These are phyloP conservation scores for Ascochyta clinopodiicola DNA, from an alignment of 2,329 filamentous ascomycete species.

Conservation along the genomic window DNA sequence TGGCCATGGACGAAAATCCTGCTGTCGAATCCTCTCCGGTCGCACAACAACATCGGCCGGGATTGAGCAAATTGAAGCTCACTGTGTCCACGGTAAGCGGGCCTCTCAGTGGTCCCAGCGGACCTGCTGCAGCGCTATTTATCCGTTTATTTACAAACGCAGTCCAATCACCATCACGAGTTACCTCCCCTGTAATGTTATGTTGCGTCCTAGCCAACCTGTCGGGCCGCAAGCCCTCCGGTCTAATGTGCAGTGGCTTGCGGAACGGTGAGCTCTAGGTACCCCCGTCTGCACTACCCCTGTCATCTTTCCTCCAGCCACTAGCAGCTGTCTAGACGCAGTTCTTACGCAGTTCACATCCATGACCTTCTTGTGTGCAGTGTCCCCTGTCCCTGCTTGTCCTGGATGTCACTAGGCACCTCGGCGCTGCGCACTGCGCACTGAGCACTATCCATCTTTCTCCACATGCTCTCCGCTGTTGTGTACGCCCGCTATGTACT, in stretches of 20 bases:
- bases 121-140: slow-evolving; percentile 39
- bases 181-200: slow-evolving; percentile 38
- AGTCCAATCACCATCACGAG: slow-evolving; percentile 32
- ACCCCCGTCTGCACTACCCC: slow-evolving; percentile 29
- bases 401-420: slow-evolving; percentile 31
- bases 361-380: slow-evolving; percentile 34
- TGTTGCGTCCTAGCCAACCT: slow-evolving; percentile 40
- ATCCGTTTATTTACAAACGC: slow-evolving; percentile 39
- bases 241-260: slow-evolving; percentile 36
- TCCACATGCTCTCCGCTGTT: slow-evolving; percentile 46
- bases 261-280: slow-evolving; percentile 25
- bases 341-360: slow-evolving; percentile 28
- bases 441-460: slow-evolving; percentile 43
- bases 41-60: slow-evolving; percentile 30
- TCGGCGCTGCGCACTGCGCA: slow-evolving; percentile 33
- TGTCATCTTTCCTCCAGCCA: slow-evolving; percentile 33
- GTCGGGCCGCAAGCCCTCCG: slow-evolving; percentile 33
- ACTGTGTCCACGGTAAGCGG: slow-evolving; percentile 18
- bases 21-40: slow-evolving; percentile 23
- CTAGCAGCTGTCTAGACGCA: slow-evolving; percentile 28
- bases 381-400: slow-evolving; percentile 36
- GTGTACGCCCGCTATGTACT: slow-evolving; percentile 38
- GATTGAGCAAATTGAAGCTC: slow-evolving; percentile 32
- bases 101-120: slow-evolving; percentile 17
- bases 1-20: slow-evolving; percentile 13